phyloP scores from a whole-genome alignment of 2,329 filamentous ascomycete species.

The Talaromyces sp. region DNA sequence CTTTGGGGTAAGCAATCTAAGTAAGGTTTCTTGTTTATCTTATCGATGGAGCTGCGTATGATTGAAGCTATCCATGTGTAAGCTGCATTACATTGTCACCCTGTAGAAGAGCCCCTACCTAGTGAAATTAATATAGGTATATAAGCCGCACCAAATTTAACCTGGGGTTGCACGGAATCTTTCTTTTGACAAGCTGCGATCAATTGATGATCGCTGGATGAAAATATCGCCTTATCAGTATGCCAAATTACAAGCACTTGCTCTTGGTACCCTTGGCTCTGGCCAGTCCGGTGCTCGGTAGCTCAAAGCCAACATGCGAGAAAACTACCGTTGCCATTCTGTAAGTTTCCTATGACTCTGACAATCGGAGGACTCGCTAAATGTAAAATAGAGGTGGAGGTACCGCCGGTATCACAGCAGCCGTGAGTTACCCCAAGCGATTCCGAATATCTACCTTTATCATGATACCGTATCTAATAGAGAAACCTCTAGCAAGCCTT shows the following conservation, averaged over 20 bases:
- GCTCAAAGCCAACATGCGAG: conserved; percentile 24
- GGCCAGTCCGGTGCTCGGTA: conserved; percentile 15
- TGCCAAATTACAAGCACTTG: not conserved
- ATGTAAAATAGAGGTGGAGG: conserved; percentile 51
- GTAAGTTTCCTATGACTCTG: conserved; percentile 21
- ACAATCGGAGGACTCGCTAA: not conserved
- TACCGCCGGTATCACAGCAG: conserved; percentile 61
- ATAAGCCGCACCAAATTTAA: not conserved
- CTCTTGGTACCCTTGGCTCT: not conserved
- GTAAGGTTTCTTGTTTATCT: not conserved
- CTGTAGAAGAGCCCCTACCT: not conserved
- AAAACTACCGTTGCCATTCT: conserved; percentile 35
- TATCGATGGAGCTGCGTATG: not conserved
- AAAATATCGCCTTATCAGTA: not conserved
- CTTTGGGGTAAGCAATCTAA: not conserved
- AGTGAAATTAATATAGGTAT: not conserved
- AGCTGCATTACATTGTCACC: not conserved
- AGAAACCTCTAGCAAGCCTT: conserved; percentile 51
- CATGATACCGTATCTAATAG: not conserved
- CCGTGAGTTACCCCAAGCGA: conserved; percentile 36
- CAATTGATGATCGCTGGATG: not conserved
- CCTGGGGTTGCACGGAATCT: not conserved
- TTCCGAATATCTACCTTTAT: not conserved
- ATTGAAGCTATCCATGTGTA: not conserved
- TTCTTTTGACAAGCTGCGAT: not conserved